Conservation (phyloP, 2,329 filamentous ascomycete genomes). For the Elsinoe perseae region DNA sequence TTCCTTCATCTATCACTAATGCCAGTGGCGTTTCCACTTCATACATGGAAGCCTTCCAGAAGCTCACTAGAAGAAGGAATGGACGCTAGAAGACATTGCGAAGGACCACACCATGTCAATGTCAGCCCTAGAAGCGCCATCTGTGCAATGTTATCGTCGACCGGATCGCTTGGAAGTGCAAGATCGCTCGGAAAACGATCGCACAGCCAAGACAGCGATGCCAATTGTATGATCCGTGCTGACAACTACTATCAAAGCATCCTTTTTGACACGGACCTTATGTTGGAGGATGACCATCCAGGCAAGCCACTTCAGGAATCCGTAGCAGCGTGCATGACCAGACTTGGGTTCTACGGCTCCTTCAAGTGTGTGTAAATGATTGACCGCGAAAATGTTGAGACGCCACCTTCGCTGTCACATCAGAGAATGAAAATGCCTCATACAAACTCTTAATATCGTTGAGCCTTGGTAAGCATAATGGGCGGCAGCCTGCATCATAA, state of each 20-base stretch:
- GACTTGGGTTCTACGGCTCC: not conserved
- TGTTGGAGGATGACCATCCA: not conserved
- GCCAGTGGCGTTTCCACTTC: not conserved
- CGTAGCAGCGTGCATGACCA: not conserved
- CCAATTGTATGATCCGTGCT: not conserved
- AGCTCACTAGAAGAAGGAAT: not conserved
- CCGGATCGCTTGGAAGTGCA: not conserved
- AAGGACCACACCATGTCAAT: not conserved
- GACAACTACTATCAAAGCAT: not conserved
- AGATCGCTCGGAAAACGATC: not conserved
- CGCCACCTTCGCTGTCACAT: not conserved
- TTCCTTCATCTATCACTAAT: not conserved
- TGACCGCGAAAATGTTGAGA: not conserved
- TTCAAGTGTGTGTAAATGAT: not conserved
- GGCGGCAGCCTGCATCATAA: not conserved
- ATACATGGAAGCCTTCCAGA: not conserved
- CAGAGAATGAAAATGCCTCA: not conserved
- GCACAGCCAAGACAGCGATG: not conserved
- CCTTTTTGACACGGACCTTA: not conserved
- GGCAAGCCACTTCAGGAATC: not conserved
- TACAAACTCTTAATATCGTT: not conserved
- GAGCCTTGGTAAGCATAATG: not conserved
- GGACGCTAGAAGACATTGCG: not conserved
- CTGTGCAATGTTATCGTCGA: not conserved
- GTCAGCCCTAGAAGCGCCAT: slow-evolving; percentile 1